Evolutionary conservation across 179 eudicot species (phyloP).

Genomic region (Heliamphora pulchella): DNA sequence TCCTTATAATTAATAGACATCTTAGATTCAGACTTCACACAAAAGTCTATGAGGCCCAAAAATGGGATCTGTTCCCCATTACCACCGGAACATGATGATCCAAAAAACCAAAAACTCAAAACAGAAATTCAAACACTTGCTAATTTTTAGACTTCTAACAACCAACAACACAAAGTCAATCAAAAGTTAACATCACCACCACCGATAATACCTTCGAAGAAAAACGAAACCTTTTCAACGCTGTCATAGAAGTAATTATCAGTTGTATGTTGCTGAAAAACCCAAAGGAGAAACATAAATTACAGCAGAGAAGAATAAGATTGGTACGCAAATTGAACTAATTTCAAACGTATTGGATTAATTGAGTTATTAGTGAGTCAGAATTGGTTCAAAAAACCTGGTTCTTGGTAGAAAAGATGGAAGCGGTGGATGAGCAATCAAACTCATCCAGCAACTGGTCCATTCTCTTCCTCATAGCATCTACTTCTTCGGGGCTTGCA

Average conservation of each 20-base stretch:
- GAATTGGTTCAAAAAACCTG: slow-evolving; percentile 39
- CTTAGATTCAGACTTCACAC: neutral
- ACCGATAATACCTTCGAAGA: slow-evolving; percentile 74
- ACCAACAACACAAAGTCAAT: neutral
- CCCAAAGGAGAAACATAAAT: neutral
- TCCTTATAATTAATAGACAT: no score
- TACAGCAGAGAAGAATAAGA: no score
- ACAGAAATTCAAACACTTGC: neutral
- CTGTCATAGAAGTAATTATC: slow-evolving; percentile 83
- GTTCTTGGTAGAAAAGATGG: slow-evolving; percentile 80
- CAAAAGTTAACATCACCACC: neutral
- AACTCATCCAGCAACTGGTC: slow-evolving; percentile 59
- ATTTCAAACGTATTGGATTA: no score
- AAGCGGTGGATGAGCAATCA: slow-evolving; percentile 50
- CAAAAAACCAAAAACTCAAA: neutral
- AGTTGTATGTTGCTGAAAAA: slow-evolving; percentile 49
- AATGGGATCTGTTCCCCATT: neutral
- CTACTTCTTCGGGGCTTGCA: slow-evolving; percentile 50
- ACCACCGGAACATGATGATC: neutral
- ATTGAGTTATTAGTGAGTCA: no score
- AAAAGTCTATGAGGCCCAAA: neutral
- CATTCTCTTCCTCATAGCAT: slow-evolving; percentile 61
- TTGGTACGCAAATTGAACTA: no score
- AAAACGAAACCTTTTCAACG: slow-evolving; percentile 82
- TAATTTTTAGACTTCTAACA: no score